phyloP scores from a whole-genome alignment of 768 basidiomycete species.

The Russula earlei region DNA sequence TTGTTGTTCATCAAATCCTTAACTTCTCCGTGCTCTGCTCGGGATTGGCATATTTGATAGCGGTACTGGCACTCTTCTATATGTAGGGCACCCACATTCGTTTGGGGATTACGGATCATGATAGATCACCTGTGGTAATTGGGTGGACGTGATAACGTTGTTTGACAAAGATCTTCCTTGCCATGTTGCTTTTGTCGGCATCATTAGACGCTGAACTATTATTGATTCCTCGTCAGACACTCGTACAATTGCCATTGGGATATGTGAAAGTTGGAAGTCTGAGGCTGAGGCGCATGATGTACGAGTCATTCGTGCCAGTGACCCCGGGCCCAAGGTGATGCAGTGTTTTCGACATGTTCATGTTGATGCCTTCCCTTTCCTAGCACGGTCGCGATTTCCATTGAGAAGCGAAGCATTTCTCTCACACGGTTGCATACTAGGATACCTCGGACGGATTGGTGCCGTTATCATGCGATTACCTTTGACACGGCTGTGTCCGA shows the following conservation, averaged over 20 bases:
- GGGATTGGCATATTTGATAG: background rate
- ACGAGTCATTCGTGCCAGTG: background rate
- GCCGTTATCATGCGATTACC: too few relatives aligned
- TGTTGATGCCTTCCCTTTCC: too few relatives aligned
- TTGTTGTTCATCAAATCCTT: too few relatives aligned
- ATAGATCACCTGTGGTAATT: slow-evolving; percentile 4
- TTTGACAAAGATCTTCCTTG: background rate
- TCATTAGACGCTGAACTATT: background rate
- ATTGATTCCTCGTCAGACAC: background rate
- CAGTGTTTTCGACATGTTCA: too few relatives aligned
- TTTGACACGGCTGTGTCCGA: background rate
- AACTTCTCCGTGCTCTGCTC: too few relatives aligned
- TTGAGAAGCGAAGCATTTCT: background rate
- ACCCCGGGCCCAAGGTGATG: too few relatives aligned
- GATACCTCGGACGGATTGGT: too few relatives aligned
- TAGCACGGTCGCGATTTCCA: background rate
- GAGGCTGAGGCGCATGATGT: background rate
- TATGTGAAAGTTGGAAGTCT: background rate
- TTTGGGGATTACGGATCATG: background rate
- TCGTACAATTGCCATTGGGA: background rate
- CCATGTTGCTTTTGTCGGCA: background rate
- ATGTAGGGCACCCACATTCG: too few relatives aligned
- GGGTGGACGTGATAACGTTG: background rate
- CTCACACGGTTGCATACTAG: background rate
- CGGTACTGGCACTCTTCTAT: background rate